Base-by-base conservation (phyloP, 176 grass and related monocot genomes). In the Oryza nivara region DNA sequence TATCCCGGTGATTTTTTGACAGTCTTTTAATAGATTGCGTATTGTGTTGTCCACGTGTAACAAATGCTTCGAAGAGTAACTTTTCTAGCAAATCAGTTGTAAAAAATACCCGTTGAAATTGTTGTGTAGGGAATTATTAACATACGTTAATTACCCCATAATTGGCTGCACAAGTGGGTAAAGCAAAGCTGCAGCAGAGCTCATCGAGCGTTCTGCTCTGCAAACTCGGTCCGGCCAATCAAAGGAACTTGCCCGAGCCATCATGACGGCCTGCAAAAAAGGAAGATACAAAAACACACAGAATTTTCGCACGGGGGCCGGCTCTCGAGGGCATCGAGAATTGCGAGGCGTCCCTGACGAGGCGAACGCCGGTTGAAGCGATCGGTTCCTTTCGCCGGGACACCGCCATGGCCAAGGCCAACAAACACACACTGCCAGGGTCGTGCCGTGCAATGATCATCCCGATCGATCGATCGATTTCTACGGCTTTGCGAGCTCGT, bases 151-250 rank as follows among this genome's bases (percentile, higher is more conserved):
- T 63, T 1, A 76, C 52, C 49, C 6, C 11, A 43, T 66, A 45
- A 66, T 66, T 30, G 58, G n/a, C 23, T 30, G 16, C 2, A 32
- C 64, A 7, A 12, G 34, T 36, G 26, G 17, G 38, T 40, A 65
- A 36, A 63, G 36, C 66, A 17, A 68, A 17, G 58, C 78, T 81
- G 63, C 70, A 22, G 2, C 23, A 3, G 25, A 65, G 40, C 19
- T 40, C 41, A 74, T 81, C 70, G 77, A 87, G 61, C 48, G 65
- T 40, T 76, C 72, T 40, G 46, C 70, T 65, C 85, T 16, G 45
- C 32, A 80, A 61, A 63, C 58, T 4, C 10, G 10, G 36, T 72
- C 75, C 64, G 22, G 67, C 46, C 73, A 88, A 88, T 82, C 79
- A 22, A 45, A 61, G 52, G 51, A 70, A 26, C n/a, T 64, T 25